Conservation (phyloP, 805 yeast genomes). For the Yarrowia keelungensis region DNA sequence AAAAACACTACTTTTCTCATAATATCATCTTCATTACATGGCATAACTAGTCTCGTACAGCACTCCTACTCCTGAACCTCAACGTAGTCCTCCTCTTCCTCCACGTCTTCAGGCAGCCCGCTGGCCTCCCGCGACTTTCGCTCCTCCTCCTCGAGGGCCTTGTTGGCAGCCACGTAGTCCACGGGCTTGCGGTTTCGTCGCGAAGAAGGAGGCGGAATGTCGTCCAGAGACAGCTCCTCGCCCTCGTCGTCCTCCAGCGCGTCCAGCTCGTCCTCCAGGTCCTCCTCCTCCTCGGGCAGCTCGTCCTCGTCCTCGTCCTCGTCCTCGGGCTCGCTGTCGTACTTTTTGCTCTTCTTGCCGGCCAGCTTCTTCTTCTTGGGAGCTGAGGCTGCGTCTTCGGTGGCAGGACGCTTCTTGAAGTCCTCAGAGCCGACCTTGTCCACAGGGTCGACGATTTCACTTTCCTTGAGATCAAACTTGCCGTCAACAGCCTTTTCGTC, state of each 20-base stretch:
- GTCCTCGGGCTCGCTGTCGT: constrained; percentile 66
- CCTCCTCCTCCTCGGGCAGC: constrained; percentile 48
- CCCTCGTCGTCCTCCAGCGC: constrained; percentile 82
- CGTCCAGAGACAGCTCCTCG: constrained; percentile 77
- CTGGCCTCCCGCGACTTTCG: constrained; percentile 47
- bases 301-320: constrained; percentile 49
- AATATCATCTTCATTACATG: constrained; percentile 16
- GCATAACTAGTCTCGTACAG: background rate
- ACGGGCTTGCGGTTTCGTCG: constrained; percentile 88
- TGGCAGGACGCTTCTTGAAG: constrained; percentile 22
- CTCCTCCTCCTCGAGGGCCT: constrained; percentile 64
- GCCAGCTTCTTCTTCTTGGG: constrained; percentile 40
- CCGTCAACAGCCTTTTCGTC: background rate
- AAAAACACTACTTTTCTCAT: background rate
- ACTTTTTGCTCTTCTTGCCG: constrained; percentile 43
- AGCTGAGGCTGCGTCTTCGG: background rate
- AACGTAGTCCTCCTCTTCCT: constrained; percentile 58
- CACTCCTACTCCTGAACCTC: constrained; percentile 8
- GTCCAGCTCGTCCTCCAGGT: constrained; percentile 55
- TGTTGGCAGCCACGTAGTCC: constrained; percentile 83
- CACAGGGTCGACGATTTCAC: constrained; percentile 3
- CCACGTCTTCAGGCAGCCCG: constrained; percentile 56
- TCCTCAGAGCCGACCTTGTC: background rate
- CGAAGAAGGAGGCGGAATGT: constrained; percentile 69
- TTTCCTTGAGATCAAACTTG: constrained; percentile 18